Conservation (phyloP, 352 stramenopile genomes). For the Stramenopiles sp. region DNA sequence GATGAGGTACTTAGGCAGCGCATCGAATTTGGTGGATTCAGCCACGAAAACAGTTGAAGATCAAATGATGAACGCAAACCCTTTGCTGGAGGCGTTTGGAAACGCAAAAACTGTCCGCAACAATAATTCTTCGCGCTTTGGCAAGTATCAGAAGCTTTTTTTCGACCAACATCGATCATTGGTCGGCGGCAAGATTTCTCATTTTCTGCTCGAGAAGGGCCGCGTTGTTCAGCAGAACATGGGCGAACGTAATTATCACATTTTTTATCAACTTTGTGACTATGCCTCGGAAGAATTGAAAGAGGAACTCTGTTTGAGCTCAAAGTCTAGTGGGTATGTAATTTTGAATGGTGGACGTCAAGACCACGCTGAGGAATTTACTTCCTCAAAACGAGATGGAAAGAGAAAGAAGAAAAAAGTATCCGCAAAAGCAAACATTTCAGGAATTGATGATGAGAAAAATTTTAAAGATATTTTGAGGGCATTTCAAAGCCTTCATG, state of each 20-base stretch:
- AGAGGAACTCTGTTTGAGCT: too few species aligned
- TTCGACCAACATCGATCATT: constrained; percentile 50
- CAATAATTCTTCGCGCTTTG: constrained; percentile 68
- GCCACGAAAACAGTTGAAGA: constrained; percentile 46
- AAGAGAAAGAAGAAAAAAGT: too few species aligned
- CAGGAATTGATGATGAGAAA: constrained; percentile 58
- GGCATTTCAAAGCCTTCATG: constrained; percentile 63
- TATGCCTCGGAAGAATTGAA: too few species aligned
- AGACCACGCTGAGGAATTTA: too few species aligned
- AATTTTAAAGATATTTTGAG: too few species aligned
- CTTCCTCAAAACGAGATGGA: too few species aligned
- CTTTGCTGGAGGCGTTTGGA: constrained; percentile 72
- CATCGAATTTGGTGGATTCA: constrained; percentile 48
- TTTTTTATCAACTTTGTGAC: too few species aligned
- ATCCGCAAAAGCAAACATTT: constrained; percentile 51
- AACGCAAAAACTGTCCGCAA: constrained; percentile 80
- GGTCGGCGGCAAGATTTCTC: constrained; percentile 71
- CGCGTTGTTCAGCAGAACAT: too few species aligned
- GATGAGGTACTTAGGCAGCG: constrained; percentile 74
- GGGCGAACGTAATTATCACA: too few species aligned
- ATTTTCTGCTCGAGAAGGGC: constrained; percentile 86
- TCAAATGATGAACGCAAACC: constrained; percentile 61
- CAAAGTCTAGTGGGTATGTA: constrained; percentile 47
- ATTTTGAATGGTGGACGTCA: too few species aligned
- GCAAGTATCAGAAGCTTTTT: constrained; percentile 67